Base-by-base conservation (phyloP, 1,139 yeast species). In the Yamadazyma diddensiae region DNA sequence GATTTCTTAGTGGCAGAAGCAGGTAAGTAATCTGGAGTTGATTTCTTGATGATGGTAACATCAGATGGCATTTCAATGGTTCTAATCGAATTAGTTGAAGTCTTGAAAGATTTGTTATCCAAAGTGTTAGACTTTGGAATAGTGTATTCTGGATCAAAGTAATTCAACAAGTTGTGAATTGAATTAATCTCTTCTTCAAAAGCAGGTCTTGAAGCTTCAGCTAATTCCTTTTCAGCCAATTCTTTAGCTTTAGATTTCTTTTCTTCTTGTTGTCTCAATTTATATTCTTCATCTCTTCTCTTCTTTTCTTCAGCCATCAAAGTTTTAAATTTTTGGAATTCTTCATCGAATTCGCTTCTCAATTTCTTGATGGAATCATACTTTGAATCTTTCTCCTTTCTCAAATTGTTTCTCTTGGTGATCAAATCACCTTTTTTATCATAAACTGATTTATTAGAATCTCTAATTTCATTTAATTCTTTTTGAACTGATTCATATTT, bases 161-260 rank as follows among this genome's bases (percentile, higher is more conserved):
- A 76, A 26, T 65, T 53, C 57, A 88, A 71, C 53, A 87, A 70
- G 42, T 71, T 67, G 61, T 86, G 87, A 53, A 92, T 85, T 41
- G 82, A 69, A 48, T 70, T 72, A 50, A 86, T 79, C 63, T 87
- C 92, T 30, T 65, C 65, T 41, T 82, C 78, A 65, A 84, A 90
- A 24, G 97, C 97, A 27, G 97, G 96, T 50, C 72, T 69, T 21
- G 90, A 83, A 35, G 88, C 88, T 41, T 73, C 77, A 36, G 73
- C 67, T 58, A 80, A 70, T 51, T 75, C 73, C 43, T 70, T 67
- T 52, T 84, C 87, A 45, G 92, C 80, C 53, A 73, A 70, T 43
- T 77, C 78, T 59, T 78, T 70, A 49, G 73, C 73, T 55, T 72
- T 80, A 38, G 73, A 70, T 53, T 73, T 72, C 59, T 79, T 82